phyloP scores from a whole-genome alignment of 208 protist genomes.

The Trypanosoma conorhini region DNA sequence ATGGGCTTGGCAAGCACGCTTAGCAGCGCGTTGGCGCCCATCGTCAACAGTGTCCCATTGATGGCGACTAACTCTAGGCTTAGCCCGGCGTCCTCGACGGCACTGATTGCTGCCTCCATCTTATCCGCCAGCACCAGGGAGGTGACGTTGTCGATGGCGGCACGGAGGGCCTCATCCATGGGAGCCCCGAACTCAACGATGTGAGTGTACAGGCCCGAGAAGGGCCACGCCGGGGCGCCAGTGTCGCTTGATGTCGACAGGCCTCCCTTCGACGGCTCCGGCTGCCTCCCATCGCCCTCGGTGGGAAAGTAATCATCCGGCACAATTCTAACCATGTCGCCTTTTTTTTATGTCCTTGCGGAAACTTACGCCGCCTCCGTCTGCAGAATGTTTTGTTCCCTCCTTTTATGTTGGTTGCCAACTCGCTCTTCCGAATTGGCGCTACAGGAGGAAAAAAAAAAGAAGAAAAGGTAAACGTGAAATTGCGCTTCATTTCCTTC shows the following conservation, averaged over 20 bases:
- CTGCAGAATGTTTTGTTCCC: too few species aligned
- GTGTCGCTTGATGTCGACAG: background rate
- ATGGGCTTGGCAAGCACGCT: slow-evolving; percentile 1
- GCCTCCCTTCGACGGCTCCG: background rate
- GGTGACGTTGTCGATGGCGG: background rate
- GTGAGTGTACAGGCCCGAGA: background rate
- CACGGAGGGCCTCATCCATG: slow-evolving; percentile 6
- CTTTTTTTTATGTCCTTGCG: background rate
- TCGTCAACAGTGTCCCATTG: slow-evolving; percentile 23
- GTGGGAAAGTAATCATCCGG: slow-evolving; percentile 37
- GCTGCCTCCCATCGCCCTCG: background rate
- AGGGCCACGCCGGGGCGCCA: background rate
- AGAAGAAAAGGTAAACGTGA: too few species aligned
- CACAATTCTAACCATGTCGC: slow-evolving; percentile 20
- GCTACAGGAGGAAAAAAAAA: background rate
- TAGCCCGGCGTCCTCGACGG: background rate
- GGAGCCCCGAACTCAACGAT: background rate
- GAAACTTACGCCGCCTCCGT: background rate
- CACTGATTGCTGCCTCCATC: slow-evolving; percentile 11
- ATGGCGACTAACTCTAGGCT: slow-evolving; percentile 9
- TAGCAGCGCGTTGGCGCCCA: slow-evolving; percentile 12
- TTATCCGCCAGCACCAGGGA: slow-evolving; percentile 19
- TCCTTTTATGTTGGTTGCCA: too few species aligned
- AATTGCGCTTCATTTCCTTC: background rate
- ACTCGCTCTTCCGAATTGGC: background rate